These are phyloP conservation scores for Hypericum androsaemum DNA, from an alignment of 345 rosid species.

Conservation along the genomic window DNA sequence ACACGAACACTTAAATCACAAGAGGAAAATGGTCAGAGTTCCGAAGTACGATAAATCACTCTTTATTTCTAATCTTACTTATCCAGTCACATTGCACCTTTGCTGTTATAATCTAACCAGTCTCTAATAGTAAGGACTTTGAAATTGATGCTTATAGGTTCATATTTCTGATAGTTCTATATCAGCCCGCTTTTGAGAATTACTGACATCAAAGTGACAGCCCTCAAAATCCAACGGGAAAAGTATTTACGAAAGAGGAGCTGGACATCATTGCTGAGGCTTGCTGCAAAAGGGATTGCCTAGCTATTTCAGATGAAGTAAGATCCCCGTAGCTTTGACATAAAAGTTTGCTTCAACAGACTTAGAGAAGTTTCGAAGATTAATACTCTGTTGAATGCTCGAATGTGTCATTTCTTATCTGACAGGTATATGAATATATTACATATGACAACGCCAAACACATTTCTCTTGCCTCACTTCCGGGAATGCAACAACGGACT, in stretches of 20 bases:
- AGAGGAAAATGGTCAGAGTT: no score
- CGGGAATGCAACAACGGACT: slow-evolving; percentile 52
- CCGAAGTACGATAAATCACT: no score
- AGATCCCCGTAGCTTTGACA: slow-evolving; percentile 9
- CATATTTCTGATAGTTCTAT: no score
- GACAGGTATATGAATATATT: slow-evolving; percentile 44
- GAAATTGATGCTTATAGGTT: no score
- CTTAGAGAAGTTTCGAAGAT: no score
- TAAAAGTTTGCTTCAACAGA: neutral
- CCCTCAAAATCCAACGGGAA: slow-evolving; percentile 71
- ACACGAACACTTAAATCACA: no score
- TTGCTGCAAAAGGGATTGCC: slow-evolving; percentile 42
- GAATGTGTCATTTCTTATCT: neutral
- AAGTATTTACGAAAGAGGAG: slow-evolving; percentile 43
- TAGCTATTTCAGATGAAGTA: slow-evolving; percentile 59
- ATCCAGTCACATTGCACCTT: no score
- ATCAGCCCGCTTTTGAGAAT: neutral
- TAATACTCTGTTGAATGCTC: neutral
- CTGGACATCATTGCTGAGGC: slow-evolving; percentile 42
- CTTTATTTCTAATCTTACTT: no score
- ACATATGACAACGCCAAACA: slow-evolving; percentile 35
- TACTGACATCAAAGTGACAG: slow-evolving; percentile 31
- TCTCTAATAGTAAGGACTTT: no score
- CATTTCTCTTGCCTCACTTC: slow-evolving; percentile 36
- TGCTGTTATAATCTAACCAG: no score